phyloP scores from a whole-genome alignment of 2,329 filamentous ascomycete species.

The Orbilia blumenaviensis region DNA sequence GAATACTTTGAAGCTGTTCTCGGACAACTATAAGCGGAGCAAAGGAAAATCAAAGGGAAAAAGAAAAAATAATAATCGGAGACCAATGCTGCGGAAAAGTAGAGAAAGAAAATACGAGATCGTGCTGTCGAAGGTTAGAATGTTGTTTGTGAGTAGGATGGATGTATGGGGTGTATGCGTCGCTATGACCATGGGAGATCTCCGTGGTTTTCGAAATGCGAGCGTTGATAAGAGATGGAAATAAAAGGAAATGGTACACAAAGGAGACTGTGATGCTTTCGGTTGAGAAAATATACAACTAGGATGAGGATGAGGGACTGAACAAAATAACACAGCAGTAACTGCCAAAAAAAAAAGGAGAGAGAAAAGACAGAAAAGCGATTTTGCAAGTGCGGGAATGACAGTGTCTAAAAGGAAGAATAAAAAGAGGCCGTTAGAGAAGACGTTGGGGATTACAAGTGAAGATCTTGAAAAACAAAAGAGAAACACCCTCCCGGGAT shows the following conservation, averaged over 20 bases:
- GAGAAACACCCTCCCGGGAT: conserved; percentile 42
- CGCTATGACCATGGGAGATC: conserved; percentile 8
- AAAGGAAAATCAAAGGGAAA: background rate
- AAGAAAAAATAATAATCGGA: background rate
- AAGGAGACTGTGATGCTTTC: conserved; percentile 48
- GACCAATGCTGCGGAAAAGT: conserved; percentile 2
- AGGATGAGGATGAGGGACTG: conserved; percentile 26
- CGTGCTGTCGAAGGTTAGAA: conserved; percentile 16
- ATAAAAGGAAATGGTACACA: conserved; percentile 40
- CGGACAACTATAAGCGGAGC: conserved; percentile 4
- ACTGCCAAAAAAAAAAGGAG: conserved; percentile 33
- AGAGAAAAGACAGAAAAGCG: conserved; percentile 6
- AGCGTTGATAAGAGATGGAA: conserved; percentile 7
- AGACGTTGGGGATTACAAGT: conserved; percentile 41
- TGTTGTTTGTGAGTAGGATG: background rate
- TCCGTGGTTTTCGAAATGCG: conserved; percentile 20
- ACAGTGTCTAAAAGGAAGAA: conserved; percentile 29
- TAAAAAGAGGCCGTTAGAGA: conserved; percentile 47
- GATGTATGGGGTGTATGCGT: too few species aligned
- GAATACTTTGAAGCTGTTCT: conserved; percentile 8
- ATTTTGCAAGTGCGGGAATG: conserved; percentile 26
- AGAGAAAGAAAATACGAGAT: conserved; percentile 28
- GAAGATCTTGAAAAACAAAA: conserved; percentile 27
- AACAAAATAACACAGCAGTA: background rate
- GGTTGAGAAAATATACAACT: conserved; percentile 51